Evolutionary conservation across 345 rosid species (phyloP).

Genomic region (Populus tremula): DNA sequence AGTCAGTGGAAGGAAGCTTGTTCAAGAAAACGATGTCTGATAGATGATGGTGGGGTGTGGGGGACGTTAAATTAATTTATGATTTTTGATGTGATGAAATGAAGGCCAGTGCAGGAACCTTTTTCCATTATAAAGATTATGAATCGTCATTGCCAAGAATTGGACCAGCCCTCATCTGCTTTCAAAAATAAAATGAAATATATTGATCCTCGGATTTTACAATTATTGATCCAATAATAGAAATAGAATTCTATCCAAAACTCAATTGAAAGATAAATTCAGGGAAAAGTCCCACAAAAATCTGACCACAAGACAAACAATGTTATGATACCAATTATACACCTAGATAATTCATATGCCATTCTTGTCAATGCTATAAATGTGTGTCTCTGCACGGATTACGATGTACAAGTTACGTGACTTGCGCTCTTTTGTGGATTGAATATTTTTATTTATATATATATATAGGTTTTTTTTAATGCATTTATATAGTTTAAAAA

Average conservation of each 20-base stretch:
- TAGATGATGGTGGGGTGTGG: neutral
- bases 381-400: neutral
- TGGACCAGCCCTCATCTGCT: neutral
- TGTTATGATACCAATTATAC: neutral
- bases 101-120: constrained; percentile 5
- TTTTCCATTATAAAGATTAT: neutral
- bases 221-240: neutral
- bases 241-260: neutral
- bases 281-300: neutral
- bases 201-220: neutral
- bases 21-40: constrained; percentile 7
- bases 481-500: too few relatives aligned
- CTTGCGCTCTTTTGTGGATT: fast-evolving
- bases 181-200: neutral
- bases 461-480: too few relatives aligned
- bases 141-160: constrained; percentile 5
- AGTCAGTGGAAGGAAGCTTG: constrained; percentile 11
- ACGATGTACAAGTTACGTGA: neutral
- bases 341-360: neutral
- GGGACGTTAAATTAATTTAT: neutral
- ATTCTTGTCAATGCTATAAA: neutral
- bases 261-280: neutral
- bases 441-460: too few relatives aligned
- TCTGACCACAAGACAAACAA: neutral
- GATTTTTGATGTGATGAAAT: constrained; percentile 12